A percentile compares a stretch with the other conserved stretches of the same genome.
These are phyloP conservation scores for Peterozyma xylosa DNA, from an alignment of 805 yeast genomes.

Conservation along the genomic window DNA sequence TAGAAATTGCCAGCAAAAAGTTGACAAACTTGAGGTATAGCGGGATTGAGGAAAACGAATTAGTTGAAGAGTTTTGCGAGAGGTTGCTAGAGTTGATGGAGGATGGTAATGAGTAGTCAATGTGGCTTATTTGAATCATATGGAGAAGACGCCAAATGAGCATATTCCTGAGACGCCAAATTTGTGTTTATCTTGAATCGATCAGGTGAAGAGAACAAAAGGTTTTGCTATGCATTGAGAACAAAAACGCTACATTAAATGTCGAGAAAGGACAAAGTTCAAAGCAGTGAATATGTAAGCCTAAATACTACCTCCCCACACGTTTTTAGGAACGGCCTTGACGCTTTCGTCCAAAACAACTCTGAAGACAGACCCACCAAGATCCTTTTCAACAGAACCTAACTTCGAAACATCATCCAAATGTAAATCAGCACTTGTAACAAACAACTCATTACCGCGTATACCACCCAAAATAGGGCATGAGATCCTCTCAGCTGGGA, in stretches of 20 bases:
- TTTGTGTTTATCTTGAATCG: no score
- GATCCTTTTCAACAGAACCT: conserved; percentile 26
- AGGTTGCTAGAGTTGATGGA: conserved; percentile 24
- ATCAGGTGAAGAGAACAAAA: no score
- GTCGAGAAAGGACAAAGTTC: no score
- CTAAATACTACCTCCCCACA: conserved; percentile 16
- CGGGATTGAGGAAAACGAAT: conserved; percentile 59
- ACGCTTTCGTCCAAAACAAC: conserved; percentile 26
- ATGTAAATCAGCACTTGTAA: conserved; percentile 57
- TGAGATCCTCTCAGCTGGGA: conserved; percentile 57
- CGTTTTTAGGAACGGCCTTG: conserved; percentile 24
- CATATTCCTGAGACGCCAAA: conserved; percentile 12
- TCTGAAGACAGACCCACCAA: conserved; percentile 56
- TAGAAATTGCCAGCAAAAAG: conserved; percentile 53
- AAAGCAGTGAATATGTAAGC: conserved; percentile 8
- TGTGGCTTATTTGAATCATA: conserved; percentile 2
- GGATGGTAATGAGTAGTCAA: background rate
- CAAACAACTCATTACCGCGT: conserved; percentile 47
- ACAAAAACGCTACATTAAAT: no score
- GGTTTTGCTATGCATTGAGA: no score
- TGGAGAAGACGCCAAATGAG: background rate
- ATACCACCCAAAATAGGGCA: conserved; percentile 68
- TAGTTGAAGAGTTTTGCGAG: conserved; percentile 63
- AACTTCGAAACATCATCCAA: conserved; percentile 25
- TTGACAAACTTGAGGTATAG: conserved; percentile 52